Conservation (phyloP, 78 protist genomes). For the Dictyostelium firmibasis region DNA sequence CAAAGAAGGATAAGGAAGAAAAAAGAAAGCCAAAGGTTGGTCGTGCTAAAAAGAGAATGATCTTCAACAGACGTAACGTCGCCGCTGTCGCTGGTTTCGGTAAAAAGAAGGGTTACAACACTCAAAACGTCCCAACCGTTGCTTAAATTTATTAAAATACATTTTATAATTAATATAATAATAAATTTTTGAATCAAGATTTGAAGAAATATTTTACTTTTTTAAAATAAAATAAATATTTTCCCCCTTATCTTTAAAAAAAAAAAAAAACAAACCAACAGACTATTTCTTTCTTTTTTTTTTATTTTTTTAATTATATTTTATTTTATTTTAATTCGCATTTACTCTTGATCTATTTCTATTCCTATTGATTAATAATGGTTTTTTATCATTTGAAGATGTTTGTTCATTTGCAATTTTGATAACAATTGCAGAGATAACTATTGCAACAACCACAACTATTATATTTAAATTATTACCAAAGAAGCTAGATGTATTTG, state of each 20-base stretch:
- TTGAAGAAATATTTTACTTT: not conserved
- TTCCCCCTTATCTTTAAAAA: not conserved
- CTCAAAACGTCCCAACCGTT: conserved; percentile 83
- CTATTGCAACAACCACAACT: not conserved
- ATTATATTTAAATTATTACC: not conserved
- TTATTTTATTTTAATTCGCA: not conserved
- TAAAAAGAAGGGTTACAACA: conserved; percentile 87
- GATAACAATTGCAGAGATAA: not conserved
- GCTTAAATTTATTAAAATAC: conserved; percentile 8
- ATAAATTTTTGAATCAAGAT: not conserved
- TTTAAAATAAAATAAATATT: not conserved
- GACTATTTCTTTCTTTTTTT: not conserved
- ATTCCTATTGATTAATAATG: not conserved
- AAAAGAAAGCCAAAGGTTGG: conserved; percentile 89
- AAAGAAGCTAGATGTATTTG: not conserved
- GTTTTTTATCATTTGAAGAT: not conserved
- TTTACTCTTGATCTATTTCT: not conserved
- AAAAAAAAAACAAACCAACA: too few species aligned
- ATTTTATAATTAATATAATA: not conserved
- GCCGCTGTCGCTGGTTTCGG: conserved; percentile 87
- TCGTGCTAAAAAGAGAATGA: conserved; percentile 93
- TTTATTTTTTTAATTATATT: not conserved
- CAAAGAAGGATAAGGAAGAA: conserved; percentile 89
- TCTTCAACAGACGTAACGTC: conserved; percentile 94
- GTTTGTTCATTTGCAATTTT: not conserved